Evolutionary conservation across 768 basidiomycete genomes (phyloP).

Genomic region (Dacryopinax primogenitus): DNA sequence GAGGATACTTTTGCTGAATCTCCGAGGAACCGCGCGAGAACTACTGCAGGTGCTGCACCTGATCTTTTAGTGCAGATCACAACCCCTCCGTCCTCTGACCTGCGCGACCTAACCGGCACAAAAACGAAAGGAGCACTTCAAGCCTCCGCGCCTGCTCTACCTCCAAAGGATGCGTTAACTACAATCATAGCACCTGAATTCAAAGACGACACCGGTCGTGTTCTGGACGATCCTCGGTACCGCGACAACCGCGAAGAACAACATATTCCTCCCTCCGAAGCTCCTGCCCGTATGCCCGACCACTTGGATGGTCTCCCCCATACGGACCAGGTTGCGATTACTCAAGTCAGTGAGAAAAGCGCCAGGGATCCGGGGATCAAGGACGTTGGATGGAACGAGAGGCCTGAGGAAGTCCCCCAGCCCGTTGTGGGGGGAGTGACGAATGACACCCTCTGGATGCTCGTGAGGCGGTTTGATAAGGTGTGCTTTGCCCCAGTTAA

Average conservation of each 20-base stretch:
- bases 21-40: background rate
- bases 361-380: background rate
- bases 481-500: conserved; percentile 18
- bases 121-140: no score
- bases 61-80: background rate
- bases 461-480: conserved; percentile 34
- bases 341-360: background rate
- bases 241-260: background rate
- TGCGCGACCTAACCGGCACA: no score
- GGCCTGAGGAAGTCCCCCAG: conserved; percentile 18
- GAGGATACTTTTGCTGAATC: background rate
- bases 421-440: conserved; percentile 28
- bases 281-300: background rate
- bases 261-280: background rate
- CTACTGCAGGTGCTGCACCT: background rate
- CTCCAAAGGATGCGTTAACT: background rate
- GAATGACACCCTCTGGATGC: conserved; percentile 31
- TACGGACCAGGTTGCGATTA: background rate
- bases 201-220: background rate
- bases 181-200: background rate
- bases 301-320: background rate
- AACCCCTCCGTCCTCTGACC: background rate
- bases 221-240: background rate
- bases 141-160: background rate
- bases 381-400: conserved; percentile 13